These are phyloP conservation scores for Nitzschia putrida DNA, from an alignment of 108 stramenopile species.

Conservation along the genomic window DNA sequence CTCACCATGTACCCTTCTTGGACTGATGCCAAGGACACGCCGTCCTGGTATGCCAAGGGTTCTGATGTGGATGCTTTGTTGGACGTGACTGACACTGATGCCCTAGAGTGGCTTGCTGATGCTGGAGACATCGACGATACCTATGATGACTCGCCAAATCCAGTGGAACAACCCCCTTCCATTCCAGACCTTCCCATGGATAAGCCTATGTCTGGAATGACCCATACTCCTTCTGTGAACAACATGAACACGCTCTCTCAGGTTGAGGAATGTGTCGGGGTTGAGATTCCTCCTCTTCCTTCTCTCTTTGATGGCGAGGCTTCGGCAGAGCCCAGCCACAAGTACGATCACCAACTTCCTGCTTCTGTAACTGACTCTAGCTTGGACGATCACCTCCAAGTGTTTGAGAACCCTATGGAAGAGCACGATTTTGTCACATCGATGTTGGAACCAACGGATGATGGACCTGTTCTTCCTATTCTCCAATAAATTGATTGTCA, in stretches of 20 bases:
- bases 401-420: constrained; percentile 62
- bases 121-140: constrained; percentile 81
- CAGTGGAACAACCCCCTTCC: background rate
- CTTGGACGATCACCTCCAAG: constrained; percentile 51
- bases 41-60: constrained; percentile 85
- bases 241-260: constrained; percentile 37
- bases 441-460: constrained; percentile 60
- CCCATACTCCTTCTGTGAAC: constrained; percentile 18
- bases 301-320: constrained; percentile 52
- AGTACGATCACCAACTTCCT: constrained; percentile 13
- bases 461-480: background rate
- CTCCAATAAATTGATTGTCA: background rate
- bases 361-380: constrained; percentile 10
- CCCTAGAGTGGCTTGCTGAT: constrained; percentile 82
- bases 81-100: constrained; percentile 67
- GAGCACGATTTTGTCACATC: constrained; percentile 87
- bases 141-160: constrained; percentile 32
- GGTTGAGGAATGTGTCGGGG: constrained; percentile 34
- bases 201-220: constrained; percentile 1
- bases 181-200: constrained; percentile 5
- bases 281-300: constrained; percentile 50
- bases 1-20: constrained; percentile 68
- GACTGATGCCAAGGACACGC: constrained; percentile 81
- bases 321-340: constrained; percentile 11
- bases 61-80: constrained; percentile 79